Base-by-base conservation (phyloP, 2,329 filamentous ascomycete species). In the Venturia aucupariae region DNA sequence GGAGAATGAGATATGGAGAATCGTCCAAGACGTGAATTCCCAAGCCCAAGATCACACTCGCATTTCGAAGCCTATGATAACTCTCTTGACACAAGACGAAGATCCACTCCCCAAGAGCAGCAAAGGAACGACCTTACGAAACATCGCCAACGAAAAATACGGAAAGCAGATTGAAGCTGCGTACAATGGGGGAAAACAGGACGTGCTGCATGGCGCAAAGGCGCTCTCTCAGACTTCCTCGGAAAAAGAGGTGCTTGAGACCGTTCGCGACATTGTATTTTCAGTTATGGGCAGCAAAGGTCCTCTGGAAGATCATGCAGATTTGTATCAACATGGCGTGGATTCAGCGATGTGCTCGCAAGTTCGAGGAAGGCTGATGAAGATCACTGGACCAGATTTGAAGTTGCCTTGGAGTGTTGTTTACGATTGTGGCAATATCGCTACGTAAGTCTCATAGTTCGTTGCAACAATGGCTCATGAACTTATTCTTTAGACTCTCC, bases 91-190 rank as follows among this genome's bases (percentile, higher is more conserved):
- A 3, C 30, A 10, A 17, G 13, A n/a, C 10, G 30, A 24, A 10
- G 30, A 32, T 13, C 41, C 61, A 4, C 39, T 62, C 3, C 24
- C 39, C 11, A 62, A 62, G 17, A 62, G 61, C 22, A 62, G 61
- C 66, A 85, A 86, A 69, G 81, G 81, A 3, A 85, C 81, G 0
- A 78, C 82, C 64, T 84, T 84, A 60, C 78, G 83, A 2, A 78
- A 78, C 4, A 77, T 78, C 24, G 76, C 81, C 10, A 82, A 84
- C 66, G 72, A 74, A 51, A 71, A 78, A 35, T 84, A 83, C 63
- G 74, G 76, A 13, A 69, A 76, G 0, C 69, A 79, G n/a, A 84
- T 85, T 44, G 75, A 80, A 19, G 68, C 69, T 4, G 73, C 75
- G 1, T 84, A 84, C 64, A 62, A 11, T 17, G 42, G 30, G 5